A percentile compares a stretch with the other conserved stretches of the same genome.
phyloP scores from a whole-genome alignment of 2,329 filamentous ascomycete species.

The Parasarocladium wereldwijsianum region DNA sequence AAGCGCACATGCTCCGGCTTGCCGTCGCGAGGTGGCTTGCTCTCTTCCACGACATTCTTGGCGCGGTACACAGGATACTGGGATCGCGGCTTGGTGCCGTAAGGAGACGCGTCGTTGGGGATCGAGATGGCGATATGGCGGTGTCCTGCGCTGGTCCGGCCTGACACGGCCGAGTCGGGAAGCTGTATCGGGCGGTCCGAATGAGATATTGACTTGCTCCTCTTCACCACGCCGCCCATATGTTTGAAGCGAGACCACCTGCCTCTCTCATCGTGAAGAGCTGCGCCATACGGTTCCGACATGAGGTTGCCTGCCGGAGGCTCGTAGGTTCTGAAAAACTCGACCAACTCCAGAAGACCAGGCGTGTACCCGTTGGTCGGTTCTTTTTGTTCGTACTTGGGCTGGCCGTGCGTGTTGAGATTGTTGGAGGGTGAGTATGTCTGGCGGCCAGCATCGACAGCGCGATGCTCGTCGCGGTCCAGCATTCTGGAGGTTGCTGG shows the following conservation, averaged over 20 bases:
- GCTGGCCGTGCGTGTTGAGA: conserved; percentile 6
- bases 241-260: conserved; percentile 18
- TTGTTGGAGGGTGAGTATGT: conserved; percentile 4
- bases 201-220: conserved; percentile 19
- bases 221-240: conserved; percentile 23
- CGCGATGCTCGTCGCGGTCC: too few species aligned
- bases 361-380: too few species aligned
- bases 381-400: too few species aligned
- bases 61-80: conserved; percentile 18
- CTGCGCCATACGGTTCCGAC: conserved; percentile 25
- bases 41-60: neutral
- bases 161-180: conserved; percentile 40
- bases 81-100: conserved; percentile 17
- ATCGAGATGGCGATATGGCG: conserved; percentile 48
- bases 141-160: conserved; percentile 35
- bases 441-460: too few species aligned
- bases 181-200: conserved; percentile 20
- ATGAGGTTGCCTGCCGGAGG: conserved; percentile 36
- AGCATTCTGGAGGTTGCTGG: too few species aligned
- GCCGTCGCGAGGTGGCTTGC: too few species aligned
- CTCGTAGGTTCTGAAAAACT: conserved; percentile 33
- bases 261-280: conserved; percentile 18
- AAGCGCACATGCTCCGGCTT: conserved; percentile 15
- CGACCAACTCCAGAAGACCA: conserved; percentile 25
- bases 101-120: conserved; percentile 33